phyloP scores from a whole-genome alignment of 352 stramenopile genomes.

The Peronospora destructor region DNA sequence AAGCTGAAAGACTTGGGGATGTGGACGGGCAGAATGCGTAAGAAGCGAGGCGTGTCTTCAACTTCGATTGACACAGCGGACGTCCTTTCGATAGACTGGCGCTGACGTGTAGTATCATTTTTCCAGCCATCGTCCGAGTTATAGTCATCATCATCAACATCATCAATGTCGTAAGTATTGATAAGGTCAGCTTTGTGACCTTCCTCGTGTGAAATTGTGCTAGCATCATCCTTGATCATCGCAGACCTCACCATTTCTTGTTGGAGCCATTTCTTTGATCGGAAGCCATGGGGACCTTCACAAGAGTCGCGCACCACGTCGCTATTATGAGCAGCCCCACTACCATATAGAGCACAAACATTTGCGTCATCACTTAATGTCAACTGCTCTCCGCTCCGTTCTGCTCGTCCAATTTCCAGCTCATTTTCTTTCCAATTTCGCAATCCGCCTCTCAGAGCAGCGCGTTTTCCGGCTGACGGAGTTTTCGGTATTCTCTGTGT shows the following conservation, averaged over 20 bases:
- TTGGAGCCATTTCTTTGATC: constrained; percentile 39
- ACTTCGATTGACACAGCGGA: constrained; percentile 66
- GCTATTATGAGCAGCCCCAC: not conserved
- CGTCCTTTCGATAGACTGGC: constrained; percentile 13
- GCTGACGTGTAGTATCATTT: not conserved
- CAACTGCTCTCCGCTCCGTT: constrained; percentile 8
- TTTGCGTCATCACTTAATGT: constrained; percentile 4
- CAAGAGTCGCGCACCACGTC: constrained; percentile 3
- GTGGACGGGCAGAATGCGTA: constrained; percentile 60
- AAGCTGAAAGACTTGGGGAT: constrained; percentile 81
- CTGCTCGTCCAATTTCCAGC: constrained; percentile 6
- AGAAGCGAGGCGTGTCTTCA: constrained; percentile 71
- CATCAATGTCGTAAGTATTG: constrained; percentile 7
- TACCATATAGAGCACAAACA: constrained; percentile 2
- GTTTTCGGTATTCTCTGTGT: constrained; percentile 47
- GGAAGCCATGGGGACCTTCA: constrained; percentile 18
- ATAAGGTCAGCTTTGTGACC: constrained; percentile 15
- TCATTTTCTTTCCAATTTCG: constrained; percentile 16
- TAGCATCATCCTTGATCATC: constrained; percentile 27
- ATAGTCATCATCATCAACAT: constrained; percentile 15
- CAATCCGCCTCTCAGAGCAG: constrained; percentile 20
- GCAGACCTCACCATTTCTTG: constrained; percentile 33
- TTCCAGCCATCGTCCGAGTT: constrained; percentile 6
- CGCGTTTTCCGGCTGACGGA: constrained; percentile 14
- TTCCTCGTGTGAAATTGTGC: constrained; percentile 34